Evolutionary conservation across 441 rosid genomes (phyloP).

Genomic region (Sinapis alba): DNA sequence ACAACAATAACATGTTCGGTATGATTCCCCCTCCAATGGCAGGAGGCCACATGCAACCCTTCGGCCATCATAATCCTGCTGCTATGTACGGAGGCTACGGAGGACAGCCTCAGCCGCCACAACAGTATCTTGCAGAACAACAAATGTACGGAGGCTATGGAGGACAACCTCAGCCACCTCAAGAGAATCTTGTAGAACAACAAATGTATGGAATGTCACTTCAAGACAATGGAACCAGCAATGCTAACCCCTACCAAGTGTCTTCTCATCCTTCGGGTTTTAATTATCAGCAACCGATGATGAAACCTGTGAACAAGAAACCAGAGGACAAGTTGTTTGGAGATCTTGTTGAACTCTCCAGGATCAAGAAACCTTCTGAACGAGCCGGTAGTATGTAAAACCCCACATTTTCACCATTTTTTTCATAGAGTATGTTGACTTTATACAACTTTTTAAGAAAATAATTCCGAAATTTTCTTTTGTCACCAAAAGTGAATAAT

Average conservation of each 20-base stretch:
- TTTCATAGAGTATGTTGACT: conserved; percentile 12
- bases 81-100: conserved; percentile 45
- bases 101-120: conserved; percentile 39
- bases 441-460: not conserved
- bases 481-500: not conserved
- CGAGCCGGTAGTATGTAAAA: conserved; percentile 86
- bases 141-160: conserved; percentile 61
- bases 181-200: conserved; percentile 58
- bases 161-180: conserved; percentile 39
- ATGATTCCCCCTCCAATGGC: conserved; percentile 69
- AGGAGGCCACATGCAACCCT: conserved; percentile 33
- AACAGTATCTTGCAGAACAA: conserved; percentile 58
- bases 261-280: conserved; percentile 37
- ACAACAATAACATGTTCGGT: conserved; percentile 54
- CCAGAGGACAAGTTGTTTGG: conserved; percentile 96
- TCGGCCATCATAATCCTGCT: conserved; percentile 12
- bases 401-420: not conserved
- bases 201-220: conserved; percentile 80
- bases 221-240: conserved; percentile 53
- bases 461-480: not conserved
- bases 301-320: conserved; percentile 56
- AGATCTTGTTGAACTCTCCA: conserved; percentile 89
- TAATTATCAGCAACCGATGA: conserved; percentile 57
- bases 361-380: conserved; percentile 61
- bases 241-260: conserved; percentile 51